Conservation (phyloP, 257 asterid genomes). For the Penstemon barbatus region DNA sequence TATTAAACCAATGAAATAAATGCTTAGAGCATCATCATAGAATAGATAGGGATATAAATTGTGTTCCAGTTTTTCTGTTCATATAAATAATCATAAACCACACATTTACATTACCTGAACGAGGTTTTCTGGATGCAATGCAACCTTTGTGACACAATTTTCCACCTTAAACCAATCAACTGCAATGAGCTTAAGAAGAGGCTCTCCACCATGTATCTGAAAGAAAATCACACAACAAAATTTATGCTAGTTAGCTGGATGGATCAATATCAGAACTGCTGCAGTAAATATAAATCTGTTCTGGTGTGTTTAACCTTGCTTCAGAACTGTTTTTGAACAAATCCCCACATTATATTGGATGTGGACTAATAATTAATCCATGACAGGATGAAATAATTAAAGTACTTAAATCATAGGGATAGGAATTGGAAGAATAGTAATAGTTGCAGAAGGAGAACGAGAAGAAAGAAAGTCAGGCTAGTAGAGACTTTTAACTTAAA, state of each 20-base stretch:
- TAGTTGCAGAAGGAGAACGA: background rate
- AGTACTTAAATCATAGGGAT: background rate
- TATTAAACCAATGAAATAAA: background rate
- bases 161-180: constrained; percentile 99
- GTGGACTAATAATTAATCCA: background rate
- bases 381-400: background rate
- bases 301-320: background rate
- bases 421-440: background rate
- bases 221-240: constrained; percentile 28
- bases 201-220: constrained; percentile 93
- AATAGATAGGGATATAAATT: background rate
- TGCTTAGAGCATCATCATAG: constrained; percentile 8
- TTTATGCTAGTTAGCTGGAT: constrained; percentile 9
- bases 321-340: background rate
- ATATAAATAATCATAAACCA: constrained; percentile 5
- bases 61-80: background rate
- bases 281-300: constrained; percentile 7
- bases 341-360: too few species aligned
- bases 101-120: constrained; percentile 63
- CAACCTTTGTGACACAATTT: constrained; percentile 54
- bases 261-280: background rate
- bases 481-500: background rate
- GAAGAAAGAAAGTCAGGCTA: background rate
- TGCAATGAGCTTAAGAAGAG: constrained; percentile 88
- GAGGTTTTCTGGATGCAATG: constrained; percentile 81